Percentiles rank a stretch among this genome's conserved stretches.
Conservation (phyloP, 2,329 filamentous ascomycete genomes). For the Pseudogymnoascus sp. region DNA sequence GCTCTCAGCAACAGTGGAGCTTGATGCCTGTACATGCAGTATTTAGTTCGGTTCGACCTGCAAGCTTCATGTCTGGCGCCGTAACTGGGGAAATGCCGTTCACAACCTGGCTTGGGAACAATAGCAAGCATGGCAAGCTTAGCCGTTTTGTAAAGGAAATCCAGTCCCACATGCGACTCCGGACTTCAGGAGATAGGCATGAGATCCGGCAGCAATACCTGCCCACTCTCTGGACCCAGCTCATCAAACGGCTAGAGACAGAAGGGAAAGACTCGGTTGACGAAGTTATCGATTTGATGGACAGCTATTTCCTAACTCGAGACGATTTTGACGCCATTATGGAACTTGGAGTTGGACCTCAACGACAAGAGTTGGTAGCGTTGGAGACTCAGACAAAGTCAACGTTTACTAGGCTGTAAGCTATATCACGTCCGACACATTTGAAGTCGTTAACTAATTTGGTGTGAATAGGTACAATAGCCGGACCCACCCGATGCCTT, state of each 20-base stretch:
- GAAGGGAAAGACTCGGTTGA: slow-evolving; percentile 77
- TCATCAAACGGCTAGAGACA: slow-evolving; percentile 63
- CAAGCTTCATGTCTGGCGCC: slow-evolving; percentile 77
- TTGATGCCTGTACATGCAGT: slow-evolving; percentile 94
- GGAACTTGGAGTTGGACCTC: slow-evolving; percentile 81
- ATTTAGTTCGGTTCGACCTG: slow-evolving; percentile 88
- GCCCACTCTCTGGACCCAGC: slow-evolving; percentile 74
- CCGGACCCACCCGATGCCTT: slow-evolving; percentile 81
- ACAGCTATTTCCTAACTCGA: slow-evolving; percentile 88
- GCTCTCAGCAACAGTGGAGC: slow-evolving; percentile 95
- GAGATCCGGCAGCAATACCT: slow-evolving; percentile 94
- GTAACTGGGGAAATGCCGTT: slow-evolving; percentile 66
- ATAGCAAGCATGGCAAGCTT: slow-evolving; percentile 76
- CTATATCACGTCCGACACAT: slow-evolving; percentile 23
- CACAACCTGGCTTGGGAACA: slow-evolving; percentile 89
- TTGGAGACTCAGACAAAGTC: slow-evolving; percentile 82
- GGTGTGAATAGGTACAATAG: slow-evolving; percentile 62
- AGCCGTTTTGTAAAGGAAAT: slow-evolving; percentile 83
- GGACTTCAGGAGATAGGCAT: slow-evolving; percentile 81
- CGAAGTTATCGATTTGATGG: slow-evolving; percentile 89
- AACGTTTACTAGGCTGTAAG: slow-evolving; percentile 80
- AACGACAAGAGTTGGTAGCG: slow-evolving; percentile 65
- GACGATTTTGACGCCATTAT: slow-evolving; percentile 92
- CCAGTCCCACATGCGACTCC: slow-evolving; percentile 92
- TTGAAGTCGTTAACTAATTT: not conserved